These are phyloP conservation scores for Venturia nashicola DNA, from an alignment of 2,329 filamentous ascomycete species.

Conservation along the genomic window DNA sequence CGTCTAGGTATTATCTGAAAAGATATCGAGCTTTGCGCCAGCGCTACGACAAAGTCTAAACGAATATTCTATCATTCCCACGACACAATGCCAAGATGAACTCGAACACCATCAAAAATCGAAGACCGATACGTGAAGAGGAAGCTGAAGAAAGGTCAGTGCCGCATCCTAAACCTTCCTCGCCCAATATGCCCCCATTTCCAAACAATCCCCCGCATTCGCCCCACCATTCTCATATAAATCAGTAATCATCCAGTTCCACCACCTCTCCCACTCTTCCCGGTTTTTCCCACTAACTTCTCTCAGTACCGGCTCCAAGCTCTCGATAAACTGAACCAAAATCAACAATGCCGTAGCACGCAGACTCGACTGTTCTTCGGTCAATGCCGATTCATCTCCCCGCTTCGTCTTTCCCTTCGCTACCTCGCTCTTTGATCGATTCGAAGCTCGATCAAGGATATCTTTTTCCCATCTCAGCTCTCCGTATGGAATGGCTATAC, in stretches of 20 bases:
- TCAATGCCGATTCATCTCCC: slow-evolving; percentile 32
- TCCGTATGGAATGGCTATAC: slow-evolving; percentile 76
- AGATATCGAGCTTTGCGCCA: slow-evolving; percentile 76
- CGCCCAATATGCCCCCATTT: slow-evolving; percentile 54
- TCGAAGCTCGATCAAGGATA: slow-evolving; percentile 45
- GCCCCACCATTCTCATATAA: slow-evolving; percentile 68
- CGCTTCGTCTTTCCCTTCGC: slow-evolving; percentile 1
- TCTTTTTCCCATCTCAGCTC: slow-evolving; percentile 83
- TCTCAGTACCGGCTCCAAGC: slow-evolving; percentile 68
- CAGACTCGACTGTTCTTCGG: slow-evolving; percentile 58
- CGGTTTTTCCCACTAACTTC: slow-evolving; percentile 76
- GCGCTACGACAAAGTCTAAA: slow-evolving; percentile 48
- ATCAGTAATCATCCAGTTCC: slow-evolving; percentile 74
- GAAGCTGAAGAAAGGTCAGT: not conserved
- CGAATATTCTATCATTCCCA: too few species aligned
- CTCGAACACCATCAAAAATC: not conserved
- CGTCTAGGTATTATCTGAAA: slow-evolving; percentile 73
- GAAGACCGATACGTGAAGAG: too few species aligned
- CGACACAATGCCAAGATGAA: not conserved
- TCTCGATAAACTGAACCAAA: slow-evolving; percentile 72
- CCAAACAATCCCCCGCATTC: slow-evolving; percentile 72
- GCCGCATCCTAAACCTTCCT: slow-evolving; percentile 33
- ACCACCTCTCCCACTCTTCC: slow-evolving; percentile 89
- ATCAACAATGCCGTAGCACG: slow-evolving; percentile 70
- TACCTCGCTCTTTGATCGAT: not conserved